These are phyloP conservation scores for Penicillium antarcticum DNA, from an alignment of 495 filamentous ascomycete genomes.

Conservation along the genomic window DNA sequence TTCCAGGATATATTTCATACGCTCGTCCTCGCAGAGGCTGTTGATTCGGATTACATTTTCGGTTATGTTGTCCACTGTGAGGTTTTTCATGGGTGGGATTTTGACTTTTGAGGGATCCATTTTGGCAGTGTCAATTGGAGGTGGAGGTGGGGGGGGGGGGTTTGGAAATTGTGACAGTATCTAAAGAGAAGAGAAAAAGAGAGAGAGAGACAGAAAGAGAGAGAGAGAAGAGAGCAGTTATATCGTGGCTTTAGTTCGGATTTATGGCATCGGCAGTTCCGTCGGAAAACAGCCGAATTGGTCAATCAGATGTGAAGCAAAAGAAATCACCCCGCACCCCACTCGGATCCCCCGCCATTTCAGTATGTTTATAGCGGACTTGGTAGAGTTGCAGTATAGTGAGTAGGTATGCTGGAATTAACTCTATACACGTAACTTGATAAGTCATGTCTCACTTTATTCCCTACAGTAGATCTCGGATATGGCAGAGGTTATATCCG, in stretches of 20 bases:
- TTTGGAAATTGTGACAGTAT: not conserved
- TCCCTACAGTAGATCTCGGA: not conserved
- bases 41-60: constrained; percentile 72
- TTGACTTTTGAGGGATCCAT: constrained; percentile 54
- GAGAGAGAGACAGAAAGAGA: not conserved
- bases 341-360: not conserved
- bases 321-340: constrained; percentile 3
- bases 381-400: too few species aligned
- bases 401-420: not conserved
- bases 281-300: not conserved
- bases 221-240: not conserved
- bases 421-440: too few species aligned
- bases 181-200: not conserved
- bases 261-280: not conserved
- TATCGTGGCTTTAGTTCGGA: not conserved
- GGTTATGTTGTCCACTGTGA: constrained; percentile 82
- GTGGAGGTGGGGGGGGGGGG: too few species aligned
- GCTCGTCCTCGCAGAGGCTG: constrained; percentile 61
- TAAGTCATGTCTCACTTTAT: too few species aligned
- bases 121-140: constrained; percentile 4
- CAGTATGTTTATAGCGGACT: too few species aligned
- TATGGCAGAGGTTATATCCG: constrained; percentile 21
- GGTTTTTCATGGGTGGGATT: constrained; percentile 63
- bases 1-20: constrained; percentile 70
- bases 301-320: not conserved